Percentiles rank a stretch among this genome's conserved stretches.
Conservation (phyloP, 805 yeast species). For the Kazachstania africana region DNA sequence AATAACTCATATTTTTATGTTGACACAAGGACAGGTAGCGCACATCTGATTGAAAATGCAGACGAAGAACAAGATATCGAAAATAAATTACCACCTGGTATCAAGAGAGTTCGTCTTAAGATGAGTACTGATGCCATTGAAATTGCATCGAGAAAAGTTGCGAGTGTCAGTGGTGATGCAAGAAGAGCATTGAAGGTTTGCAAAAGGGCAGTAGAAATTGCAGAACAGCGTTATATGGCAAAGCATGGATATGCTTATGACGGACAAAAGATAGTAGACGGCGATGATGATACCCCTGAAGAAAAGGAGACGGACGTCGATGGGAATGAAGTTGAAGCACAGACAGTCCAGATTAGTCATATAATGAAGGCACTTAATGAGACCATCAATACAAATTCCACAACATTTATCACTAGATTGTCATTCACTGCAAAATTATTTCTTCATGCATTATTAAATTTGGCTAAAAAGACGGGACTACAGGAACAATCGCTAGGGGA, state of each 20-base stretch:
- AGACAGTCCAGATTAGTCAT: constrained; percentile 57
- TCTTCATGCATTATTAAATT: constrained; percentile 52
- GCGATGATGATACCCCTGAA: constrained; percentile 6
- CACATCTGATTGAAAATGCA: constrained; percentile 18
- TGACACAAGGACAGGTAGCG: constrained; percentile 28
- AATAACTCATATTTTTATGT: constrained; percentile 27
- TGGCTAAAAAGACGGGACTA: constrained; percentile 54
- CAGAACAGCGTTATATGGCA: constrained; percentile 48
- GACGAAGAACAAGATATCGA: constrained; percentile 6
- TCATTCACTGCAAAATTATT: constrained; percentile 64
- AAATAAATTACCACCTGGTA: constrained; percentile 7
- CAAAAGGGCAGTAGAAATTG: constrained; percentile 79
- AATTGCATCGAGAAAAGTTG: constrained; percentile 87
- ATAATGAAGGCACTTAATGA: constrained; percentile 72
- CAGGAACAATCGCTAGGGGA: constrained; percentile 69
- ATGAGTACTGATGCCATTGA: constrained; percentile 67
- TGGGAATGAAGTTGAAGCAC: constrained; percentile 27
- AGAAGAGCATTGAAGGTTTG: constrained; percentile 83
- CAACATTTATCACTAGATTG: constrained; percentile 43
- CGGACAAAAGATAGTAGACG: constrained; percentile 8
- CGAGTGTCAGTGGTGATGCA: constrained; percentile 96
- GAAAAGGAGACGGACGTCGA: constrained; percentile 7
- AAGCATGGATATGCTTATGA: constrained; percentile 25
- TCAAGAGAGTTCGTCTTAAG: constrained; percentile 25
- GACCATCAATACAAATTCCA: constrained; percentile 63